Evolutionary conservation across 1,284 basidiomycete species (phyloP).

Genomic region (Ustanciosporium gigantosporum): DNA sequence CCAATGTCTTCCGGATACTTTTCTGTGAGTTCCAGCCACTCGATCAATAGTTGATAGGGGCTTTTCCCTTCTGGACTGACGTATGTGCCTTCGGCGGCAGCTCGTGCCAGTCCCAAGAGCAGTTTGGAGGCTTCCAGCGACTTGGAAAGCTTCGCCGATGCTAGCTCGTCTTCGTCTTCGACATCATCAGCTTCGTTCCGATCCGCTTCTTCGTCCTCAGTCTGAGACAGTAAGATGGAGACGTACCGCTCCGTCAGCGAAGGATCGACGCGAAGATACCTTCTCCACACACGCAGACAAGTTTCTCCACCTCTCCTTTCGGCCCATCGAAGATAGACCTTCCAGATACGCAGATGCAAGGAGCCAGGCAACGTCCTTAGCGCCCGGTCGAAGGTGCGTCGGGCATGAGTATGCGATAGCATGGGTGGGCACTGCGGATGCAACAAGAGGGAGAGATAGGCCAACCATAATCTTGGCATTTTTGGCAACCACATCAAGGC

Average conservation of each 20-base stretch:
- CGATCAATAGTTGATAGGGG: constrained; percentile 87
- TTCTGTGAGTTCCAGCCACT: constrained; percentile 91
- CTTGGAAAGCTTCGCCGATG: constrained; percentile 37
- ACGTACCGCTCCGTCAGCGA: constrained; percentile 58
- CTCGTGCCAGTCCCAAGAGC: constrained; percentile 78
- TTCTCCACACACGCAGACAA: constrained; percentile 82
- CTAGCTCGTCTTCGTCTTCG: constrained; percentile 5
- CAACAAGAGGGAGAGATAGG: constrained; percentile 85
- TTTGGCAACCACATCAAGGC: constrained; percentile 90
- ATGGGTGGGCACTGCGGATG: constrained; percentile 86
- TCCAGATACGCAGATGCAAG: constrained; percentile 92
- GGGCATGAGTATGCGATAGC: constrained; percentile 84
- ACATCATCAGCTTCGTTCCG: constrained; percentile 29
- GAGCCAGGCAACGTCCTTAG: constrained; percentile 90
- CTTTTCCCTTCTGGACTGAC: constrained; percentile 89
- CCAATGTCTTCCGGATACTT: constrained; percentile 90
- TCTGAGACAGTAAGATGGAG: constrained; percentile 44
- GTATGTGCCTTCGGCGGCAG: constrained; percentile 81
- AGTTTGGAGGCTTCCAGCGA: constrained; percentile 93
- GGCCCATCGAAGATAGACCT: constrained; percentile 91
- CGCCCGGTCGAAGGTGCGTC: constrained; percentile 91
- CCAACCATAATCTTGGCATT: constrained; percentile 91
- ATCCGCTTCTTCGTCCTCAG: constrained; percentile 25
- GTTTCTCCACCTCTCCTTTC: constrained; percentile 81
- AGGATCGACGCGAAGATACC: constrained; percentile 73